Conservation (phyloP, 2,329 filamentous ascomycete species). For the Verticillium tricorpus region DNA sequence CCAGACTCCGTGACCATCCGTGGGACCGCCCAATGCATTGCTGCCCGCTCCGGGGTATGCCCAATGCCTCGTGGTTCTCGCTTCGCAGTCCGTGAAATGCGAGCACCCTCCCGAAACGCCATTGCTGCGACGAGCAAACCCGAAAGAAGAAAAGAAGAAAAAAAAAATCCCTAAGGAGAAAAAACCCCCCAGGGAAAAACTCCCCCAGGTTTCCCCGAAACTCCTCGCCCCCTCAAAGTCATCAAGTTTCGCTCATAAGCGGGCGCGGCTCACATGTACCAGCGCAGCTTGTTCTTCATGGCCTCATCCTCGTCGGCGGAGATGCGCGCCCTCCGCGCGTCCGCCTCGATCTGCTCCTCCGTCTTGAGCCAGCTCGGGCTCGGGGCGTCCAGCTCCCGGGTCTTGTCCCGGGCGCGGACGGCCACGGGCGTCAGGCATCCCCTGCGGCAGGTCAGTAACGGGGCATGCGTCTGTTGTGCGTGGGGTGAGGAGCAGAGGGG, state of each 20-base stretch:
- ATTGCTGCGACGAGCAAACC: background rate
- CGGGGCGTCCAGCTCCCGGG: slow-evolving; percentile 20
- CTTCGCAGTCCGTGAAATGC: too few species aligned
- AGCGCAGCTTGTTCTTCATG: slow-evolving; percentile 40
- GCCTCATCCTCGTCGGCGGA: slow-evolving; percentile 39
- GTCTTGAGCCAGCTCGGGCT: slow-evolving; percentile 32
- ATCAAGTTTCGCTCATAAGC: background rate
- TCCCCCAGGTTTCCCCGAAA: background rate
- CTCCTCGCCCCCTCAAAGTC: too few species aligned
- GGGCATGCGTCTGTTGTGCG: too few species aligned
- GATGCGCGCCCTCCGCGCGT: slow-evolving; percentile 32
- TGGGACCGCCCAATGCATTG: too few species aligned
- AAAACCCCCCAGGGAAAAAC: too few species aligned
- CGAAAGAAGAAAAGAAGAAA: background rate
- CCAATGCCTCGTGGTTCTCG: too few species aligned
- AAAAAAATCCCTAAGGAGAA: too few species aligned
- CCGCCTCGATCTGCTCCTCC: slow-evolving; percentile 44
- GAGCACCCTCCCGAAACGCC: slow-evolving; percentile 3
- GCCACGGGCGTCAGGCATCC: background rate
- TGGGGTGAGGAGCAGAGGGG: slow-evolving; percentile 14
- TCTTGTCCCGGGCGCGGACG: background rate
- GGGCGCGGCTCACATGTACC: slow-evolving; percentile 18
- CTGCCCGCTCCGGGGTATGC: too few species aligned
- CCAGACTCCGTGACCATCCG: background rate
- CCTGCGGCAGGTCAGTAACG: background rate